These are phyloP conservation scores for Bifiguratus adelaidae DNA, from an alignment of 192 early-diverging fungal species.

Conservation along the genomic window DNA sequence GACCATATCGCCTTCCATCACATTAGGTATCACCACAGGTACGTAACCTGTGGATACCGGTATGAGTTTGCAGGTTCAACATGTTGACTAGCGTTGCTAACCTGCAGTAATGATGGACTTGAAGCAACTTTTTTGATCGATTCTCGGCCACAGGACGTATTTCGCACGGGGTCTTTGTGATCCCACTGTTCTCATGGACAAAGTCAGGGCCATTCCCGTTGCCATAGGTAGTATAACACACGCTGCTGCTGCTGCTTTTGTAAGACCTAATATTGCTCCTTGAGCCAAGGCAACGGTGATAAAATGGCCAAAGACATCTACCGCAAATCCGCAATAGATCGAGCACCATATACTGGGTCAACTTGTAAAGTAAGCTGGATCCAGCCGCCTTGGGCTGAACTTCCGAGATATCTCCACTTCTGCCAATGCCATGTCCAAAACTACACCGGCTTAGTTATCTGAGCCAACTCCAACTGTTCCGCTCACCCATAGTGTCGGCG, in stretches of 20 bases:
- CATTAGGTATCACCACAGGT: background rate
- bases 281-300: background rate
- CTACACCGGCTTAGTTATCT: background rate
- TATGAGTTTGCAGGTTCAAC: background rate
- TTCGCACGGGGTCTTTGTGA: background rate
- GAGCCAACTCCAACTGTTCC: background rate
- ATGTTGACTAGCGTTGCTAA: background rate
- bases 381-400: background rate
- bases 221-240: background rate
- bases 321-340: background rate
- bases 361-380: background rate
- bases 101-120: background rate
- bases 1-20: background rate
- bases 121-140: background rate
- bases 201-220: background rate
- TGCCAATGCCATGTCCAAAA: background rate
- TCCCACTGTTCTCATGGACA: background rate
- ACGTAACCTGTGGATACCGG: background rate
- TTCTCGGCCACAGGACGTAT: background rate
- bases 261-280: background rate
- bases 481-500: background rate
- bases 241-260: background rate
- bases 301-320: background rate
- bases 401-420: background rate
- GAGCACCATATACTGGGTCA: background rate